A percentile compares a stretch with the other conserved stretches of the same genome.
Evolutionary conservation across 176 grass and related monocot species (phyloP).

Genomic region (Rhynchospora breviuscula): DNA sequence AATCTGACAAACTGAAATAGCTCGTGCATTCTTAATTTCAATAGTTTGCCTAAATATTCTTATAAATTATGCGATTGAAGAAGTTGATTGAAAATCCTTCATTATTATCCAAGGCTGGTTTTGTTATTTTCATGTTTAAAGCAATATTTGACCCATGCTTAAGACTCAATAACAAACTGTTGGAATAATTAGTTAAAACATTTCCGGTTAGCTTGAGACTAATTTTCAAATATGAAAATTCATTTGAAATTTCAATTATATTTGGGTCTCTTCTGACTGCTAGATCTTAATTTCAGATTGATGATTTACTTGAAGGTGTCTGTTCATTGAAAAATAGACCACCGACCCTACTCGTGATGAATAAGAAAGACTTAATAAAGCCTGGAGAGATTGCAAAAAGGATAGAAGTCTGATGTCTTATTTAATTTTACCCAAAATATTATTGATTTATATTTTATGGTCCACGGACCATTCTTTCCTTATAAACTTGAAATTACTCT

Average conservation of each 20-base stretch:
- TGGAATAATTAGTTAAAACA: neutral
- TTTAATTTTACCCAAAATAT: neutral
- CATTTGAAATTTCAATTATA: neutral
- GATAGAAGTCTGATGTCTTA: slow-evolving; percentile 47
- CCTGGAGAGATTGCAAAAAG: slow-evolving; percentile 93
- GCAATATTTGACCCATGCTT: neutral
- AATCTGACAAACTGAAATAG: neutral
- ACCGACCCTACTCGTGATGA: slow-evolving; percentile 66
- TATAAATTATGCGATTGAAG: neutral
- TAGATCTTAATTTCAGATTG: slow-evolving; percentile 37
- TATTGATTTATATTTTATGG: neutral
- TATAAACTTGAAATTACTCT: neutral
- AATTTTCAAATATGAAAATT: neutral
- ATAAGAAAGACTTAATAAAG: slow-evolving; percentile 97
- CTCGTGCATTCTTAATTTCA: neutral
- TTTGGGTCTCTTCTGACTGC: slow-evolving; percentile 9
- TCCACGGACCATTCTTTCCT: neutral
- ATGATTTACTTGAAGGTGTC: slow-evolving; percentile 74
- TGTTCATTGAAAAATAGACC: slow-evolving; percentile 38
- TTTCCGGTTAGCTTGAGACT: neutral
- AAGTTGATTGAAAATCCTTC: neutral
- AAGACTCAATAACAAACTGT: neutral
- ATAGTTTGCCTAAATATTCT: neutral
- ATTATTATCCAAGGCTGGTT: neutral
- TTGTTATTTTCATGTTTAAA: neutral